Percentiles rank a stretch among this genome's conserved stretches.
phyloP scores from a whole-genome alignment of 2,329 filamentous ascomycete species.

The Zymoseptoria pseudotritici region DNA sequence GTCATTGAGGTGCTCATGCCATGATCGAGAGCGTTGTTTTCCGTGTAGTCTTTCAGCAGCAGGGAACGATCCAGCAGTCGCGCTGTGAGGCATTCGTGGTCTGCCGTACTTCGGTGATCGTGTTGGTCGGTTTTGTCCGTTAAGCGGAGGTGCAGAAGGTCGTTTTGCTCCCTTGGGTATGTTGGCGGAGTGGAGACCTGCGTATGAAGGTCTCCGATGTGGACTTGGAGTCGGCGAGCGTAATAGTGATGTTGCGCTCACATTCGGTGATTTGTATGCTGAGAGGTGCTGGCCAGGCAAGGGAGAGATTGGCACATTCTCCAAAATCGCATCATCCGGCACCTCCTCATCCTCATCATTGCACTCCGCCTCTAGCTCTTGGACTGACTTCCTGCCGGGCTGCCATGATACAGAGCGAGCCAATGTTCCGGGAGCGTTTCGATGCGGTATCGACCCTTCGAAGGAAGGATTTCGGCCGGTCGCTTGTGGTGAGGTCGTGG shows the following conservation, averaged over 20 bases:
- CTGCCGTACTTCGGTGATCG: slow-evolving; percentile 23
- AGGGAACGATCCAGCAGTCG: slow-evolving; percentile 22
- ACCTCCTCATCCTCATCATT: slow-evolving; percentile 70
- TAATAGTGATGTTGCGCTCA: slow-evolving; percentile 2
- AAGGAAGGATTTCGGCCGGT: slow-evolving; percentile 13
- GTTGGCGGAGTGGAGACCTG: slow-evolving; percentile 28
- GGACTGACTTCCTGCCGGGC: slow-evolving; percentile 58
- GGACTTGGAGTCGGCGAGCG: slow-evolving; percentile 29
- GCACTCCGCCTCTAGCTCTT: slow-evolving; percentile 70
- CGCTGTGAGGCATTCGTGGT: slow-evolving; percentile 25
- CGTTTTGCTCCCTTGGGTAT: slow-evolving; percentile 30
- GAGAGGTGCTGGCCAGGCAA: slow-evolving; percentile 28
- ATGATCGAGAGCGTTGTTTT: slow-evolving; percentile 54
- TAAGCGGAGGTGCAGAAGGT: slow-evolving; percentile 23
- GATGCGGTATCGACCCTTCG: slow-evolving; percentile 3
- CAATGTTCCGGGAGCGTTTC: neutral
- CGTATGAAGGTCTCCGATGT: slow-evolving; percentile 24
- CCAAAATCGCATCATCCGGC: slow-evolving; percentile 69
- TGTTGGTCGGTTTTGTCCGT: slow-evolving; percentile 18
- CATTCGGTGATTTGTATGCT: slow-evolving; percentile 16
- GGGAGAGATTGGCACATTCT: slow-evolving; percentile 76
- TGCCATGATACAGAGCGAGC: slow-evolving; percentile 50
- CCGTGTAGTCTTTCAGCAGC: slow-evolving; percentile 18
- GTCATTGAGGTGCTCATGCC: slow-evolving; percentile 63
- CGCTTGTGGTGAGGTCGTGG: slow-evolving; percentile 17